Conservation (phyloP, 176 grass and related monocot genomes). For the Carex scoparia region DNA sequence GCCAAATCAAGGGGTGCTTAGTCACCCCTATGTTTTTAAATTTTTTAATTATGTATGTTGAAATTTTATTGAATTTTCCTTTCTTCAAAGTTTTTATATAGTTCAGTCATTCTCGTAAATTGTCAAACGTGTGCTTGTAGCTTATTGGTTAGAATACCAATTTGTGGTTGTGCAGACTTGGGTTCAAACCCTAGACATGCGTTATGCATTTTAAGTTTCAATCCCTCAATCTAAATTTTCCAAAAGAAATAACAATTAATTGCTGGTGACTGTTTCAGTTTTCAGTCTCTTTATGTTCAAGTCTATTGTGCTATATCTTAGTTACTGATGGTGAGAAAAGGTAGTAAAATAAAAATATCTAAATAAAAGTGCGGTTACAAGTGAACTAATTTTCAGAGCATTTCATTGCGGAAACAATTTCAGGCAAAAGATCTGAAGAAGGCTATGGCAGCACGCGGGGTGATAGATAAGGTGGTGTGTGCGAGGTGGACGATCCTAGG, state of each 20-base stretch:
- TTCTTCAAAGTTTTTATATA: no score
- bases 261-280: neutral
- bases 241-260: neutral
- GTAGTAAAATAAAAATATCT: neutral
- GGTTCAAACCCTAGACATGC: no score
- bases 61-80: no score
- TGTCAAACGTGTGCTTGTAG: no score
- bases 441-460: neutral
- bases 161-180: no score
- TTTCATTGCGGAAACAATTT: neutral
- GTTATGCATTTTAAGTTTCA: no score
- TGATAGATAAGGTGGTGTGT: neutral
- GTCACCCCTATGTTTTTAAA: no score
- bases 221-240: no score
- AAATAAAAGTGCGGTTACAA: neutral
- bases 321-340: neutral
- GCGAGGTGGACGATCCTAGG: neutral
- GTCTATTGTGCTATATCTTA: neutral
- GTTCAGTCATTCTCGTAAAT: no score
- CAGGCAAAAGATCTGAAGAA: neutral
- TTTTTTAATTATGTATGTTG: no score
- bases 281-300: neutral
- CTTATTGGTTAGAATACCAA: no score
- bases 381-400: neutral
- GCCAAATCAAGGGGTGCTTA: no score